These are phyloP conservation scores for Brassica juncea DNA, from an alignment of 345 rosid species.

Conservation along the genomic window DNA sequence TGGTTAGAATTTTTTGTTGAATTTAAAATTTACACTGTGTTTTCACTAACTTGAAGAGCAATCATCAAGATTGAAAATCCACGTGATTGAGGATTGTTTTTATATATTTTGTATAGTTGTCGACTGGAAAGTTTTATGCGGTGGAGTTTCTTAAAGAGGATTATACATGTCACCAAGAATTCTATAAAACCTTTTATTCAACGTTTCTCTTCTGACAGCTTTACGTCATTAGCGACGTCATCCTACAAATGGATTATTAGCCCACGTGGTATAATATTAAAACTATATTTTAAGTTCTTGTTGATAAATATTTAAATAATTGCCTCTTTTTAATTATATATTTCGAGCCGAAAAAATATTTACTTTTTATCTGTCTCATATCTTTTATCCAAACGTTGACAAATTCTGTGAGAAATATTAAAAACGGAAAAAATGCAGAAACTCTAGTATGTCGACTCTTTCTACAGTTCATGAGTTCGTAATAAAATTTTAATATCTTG, in stretches of 20 bases:
- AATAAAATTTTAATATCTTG: not conserved
- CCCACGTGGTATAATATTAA: constrained; percentile 19
- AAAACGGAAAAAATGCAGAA: not conserved
- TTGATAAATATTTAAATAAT: too few species aligned
- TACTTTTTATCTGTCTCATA: constrained; percentile 12
- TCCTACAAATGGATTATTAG: not conserved
- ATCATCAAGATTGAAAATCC: not conserved
- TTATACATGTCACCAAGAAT: not conserved
- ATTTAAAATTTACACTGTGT: not conserved
- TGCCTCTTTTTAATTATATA: not conserved
- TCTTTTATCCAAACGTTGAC: constrained; percentile 33
- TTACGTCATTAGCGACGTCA: constrained; percentile 31
- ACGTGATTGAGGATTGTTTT: not conserved
- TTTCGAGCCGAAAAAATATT: not conserved
- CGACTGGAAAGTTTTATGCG: not conserved
- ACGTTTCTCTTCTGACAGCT: constrained; percentile 16
- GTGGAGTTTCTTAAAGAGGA: not conserved
- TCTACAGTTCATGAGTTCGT: not conserved
- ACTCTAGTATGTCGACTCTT: constrained; percentile 10
- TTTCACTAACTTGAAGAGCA: not conserved
- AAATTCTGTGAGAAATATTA: not conserved
- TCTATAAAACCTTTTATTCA: not conserved
- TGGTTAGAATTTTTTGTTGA: not conserved
- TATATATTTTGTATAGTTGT: not conserved
- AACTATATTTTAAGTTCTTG: too few species aligned